phyloP scores from a whole-genome alignment of 169 alveolate genomes.

The Plasmodium fragile region DNA sequence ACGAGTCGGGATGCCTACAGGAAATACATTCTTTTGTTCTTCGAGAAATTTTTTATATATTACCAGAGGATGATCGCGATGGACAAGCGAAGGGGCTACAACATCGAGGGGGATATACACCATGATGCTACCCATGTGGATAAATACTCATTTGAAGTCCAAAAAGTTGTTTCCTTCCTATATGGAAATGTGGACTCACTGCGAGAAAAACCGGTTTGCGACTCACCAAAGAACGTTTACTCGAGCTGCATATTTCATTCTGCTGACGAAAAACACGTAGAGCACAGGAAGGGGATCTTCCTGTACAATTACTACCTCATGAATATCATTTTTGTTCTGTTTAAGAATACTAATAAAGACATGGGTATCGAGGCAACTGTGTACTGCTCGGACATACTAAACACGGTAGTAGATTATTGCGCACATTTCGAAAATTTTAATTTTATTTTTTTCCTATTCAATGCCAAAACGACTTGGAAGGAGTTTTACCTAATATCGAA shows the following conservation, averaged over 20 bases:
- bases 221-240: conserved; percentile 14
- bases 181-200: conserved; percentile 7
- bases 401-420: conserved; percentile 41
- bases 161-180: conserved; percentile 9
- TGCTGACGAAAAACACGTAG: conserved; percentile 4
- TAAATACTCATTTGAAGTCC: neutral
- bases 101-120: neutral
- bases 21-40: conserved; percentile 57
- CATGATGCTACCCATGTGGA: neutral
- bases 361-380: conserved; percentile 71
- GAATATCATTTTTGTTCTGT: conserved; percentile 50
- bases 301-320: conserved; percentile 62
- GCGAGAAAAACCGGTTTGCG: neutral
- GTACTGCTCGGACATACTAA: conserved; percentile 65
- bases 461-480: conserved; percentile 74
- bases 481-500: conserved; percentile 70
- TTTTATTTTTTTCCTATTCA: conserved; percentile 68
- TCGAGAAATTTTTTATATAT: conserved; percentile 60
- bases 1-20: conserved; percentile 64
- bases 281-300: conserved; percentile 12
- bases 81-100: conserved; percentile 5
- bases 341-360: conserved; percentile 70
- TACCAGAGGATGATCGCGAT: conserved; percentile 71
- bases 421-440: conserved; percentile 57
- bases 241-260: conserved; percentile 31